Evolutionary conservation across 176 grass and related monocot species (phyloP).

Genomic region (Raddia guianensis): DNA sequence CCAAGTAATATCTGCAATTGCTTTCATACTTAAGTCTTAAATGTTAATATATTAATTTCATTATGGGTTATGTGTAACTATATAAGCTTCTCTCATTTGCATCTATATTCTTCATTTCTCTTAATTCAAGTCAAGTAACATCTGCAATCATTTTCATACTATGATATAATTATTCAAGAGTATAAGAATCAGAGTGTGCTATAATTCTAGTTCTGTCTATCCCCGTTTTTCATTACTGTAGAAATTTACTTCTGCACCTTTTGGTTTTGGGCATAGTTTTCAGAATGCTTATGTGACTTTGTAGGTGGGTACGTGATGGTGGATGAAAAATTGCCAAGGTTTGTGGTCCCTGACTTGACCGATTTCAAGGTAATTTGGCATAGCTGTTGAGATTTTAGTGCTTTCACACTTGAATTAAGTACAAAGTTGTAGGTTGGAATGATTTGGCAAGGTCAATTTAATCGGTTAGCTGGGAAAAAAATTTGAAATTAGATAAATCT

Average conservation of each 20-base stretch:
- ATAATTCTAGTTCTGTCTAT: not conserved
- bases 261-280: constrained; percentile 21
- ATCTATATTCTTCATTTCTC: not conserved
- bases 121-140: not conserved
- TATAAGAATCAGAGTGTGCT: not conserved
- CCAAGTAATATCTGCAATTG: not conserved
- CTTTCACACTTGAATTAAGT: not conserved
- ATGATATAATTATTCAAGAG: constrained; percentile 26
- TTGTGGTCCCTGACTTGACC: constrained; percentile 83
- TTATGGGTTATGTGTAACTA: not conserved
- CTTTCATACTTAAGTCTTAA: not conserved
- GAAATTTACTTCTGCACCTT: not conserved
- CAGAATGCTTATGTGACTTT: constrained; percentile 21
- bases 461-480: not conserved
- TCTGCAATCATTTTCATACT: not conserved
- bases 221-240: not conserved
- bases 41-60: not conserved
- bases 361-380: constrained; percentile 76
- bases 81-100: not conserved
- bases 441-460: no score
- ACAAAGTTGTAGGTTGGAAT: not conserved
- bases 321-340: constrained; percentile 85
- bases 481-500: no score
- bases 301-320: constrained; percentile 95
- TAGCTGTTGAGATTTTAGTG: not conserved